Conservation (phyloP, 805 yeast genomes). For the Lipomyces mesembrius region DNA sequence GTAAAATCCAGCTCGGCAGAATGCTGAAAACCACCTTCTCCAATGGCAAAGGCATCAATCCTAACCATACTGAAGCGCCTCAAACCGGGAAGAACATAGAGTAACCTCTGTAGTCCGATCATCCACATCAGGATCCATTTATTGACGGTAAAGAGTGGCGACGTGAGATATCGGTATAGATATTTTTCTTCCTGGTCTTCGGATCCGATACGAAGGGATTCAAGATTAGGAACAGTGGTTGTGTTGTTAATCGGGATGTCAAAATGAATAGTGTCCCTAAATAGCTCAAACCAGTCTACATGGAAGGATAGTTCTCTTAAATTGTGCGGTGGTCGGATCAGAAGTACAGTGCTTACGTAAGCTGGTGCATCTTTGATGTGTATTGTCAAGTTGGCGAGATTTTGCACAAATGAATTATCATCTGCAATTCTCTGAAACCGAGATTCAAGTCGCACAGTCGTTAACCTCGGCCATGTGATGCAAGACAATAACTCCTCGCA, state of each 20-base stretch:
- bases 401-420: no score
- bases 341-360: slow-evolving; percentile 8
- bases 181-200: slow-evolving; percentile 16
- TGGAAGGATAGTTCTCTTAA: slow-evolving; percentile 15
- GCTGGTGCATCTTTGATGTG: slow-evolving; percentile 19
- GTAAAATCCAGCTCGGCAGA: slow-evolving; percentile 24
- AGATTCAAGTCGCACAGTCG: neutral
- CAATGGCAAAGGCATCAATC: slow-evolving; percentile 27
- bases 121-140: slow-evolving; percentile 27
- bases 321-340: slow-evolving; percentile 3
- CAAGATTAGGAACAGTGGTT: slow-evolving; percentile 8
- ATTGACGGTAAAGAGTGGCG: slow-evolving; percentile 24
- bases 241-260: slow-evolving; percentile 13
- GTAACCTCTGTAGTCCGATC: slow-evolving; percentile 20
- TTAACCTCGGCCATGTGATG: neutral
- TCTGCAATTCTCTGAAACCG: neutral
- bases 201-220: slow-evolving; percentile 22
- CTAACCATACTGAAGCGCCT: slow-evolving; percentile 17
- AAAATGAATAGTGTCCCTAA: slow-evolving; percentile 18
- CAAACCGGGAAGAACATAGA: slow-evolving; percentile 17
- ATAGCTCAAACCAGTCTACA: slow-evolving; percentile 26
- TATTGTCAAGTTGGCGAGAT: slow-evolving; percentile 12
- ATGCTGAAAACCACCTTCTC: slow-evolving; percentile 20
- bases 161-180: slow-evolving; percentile 24
- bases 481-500: neutral